Base-by-base conservation (phyloP, 345 rosid genomes). In the Gossypium stocksii region DNA sequence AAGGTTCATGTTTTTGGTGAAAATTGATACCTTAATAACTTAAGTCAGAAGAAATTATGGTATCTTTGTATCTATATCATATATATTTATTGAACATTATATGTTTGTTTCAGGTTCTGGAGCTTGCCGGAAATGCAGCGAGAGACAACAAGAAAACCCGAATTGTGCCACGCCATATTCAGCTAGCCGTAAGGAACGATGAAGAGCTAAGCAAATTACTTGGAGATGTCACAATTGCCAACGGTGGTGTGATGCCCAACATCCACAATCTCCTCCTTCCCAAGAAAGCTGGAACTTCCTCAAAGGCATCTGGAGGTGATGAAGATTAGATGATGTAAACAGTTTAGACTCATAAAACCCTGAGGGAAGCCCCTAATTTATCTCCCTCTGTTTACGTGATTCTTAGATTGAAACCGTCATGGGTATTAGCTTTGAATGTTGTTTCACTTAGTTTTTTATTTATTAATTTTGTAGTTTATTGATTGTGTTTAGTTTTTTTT, bases 121-220 rank as follows among this genome's bases (percentile, higher is more conserved):
- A 94, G 64, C 83, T 94, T n/a, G 97, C 96, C 10, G 97, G 98
- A 60, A 90, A 94, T 49, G 97, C 97, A 11, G 94, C 97, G 4
- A 71, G 97, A 46, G 97, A 93, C 82, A 93, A 93, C 78, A 91
- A 91, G 93, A 93, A 34, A 34, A 34, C 41, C 7, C 41, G 41
- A 34, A 34, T 34, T 5, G 41, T 34, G 41, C 41, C 41, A 4
- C 95, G 98, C 20, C 97, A 93, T 80, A 91, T 93, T 20, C 97
- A 91, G 76, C 84, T 91, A 0, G 97, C 97, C 0, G 97, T 93
- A 59, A 89, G 97, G 81, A 93, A 91, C 1, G 97, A 93, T 8
- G 98, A 93, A 81, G 98, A 93, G 70, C 84, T 93, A 19, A 91
- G 98, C 88, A 93, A 93, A 84, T 91, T 91, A n/a, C 90, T 93